Evolutionary conservation across 164 flowering plant genomes (phyloP), one percentile per base, ranked within the genome.

Genomic region (Umbellularia californica): DNA sequence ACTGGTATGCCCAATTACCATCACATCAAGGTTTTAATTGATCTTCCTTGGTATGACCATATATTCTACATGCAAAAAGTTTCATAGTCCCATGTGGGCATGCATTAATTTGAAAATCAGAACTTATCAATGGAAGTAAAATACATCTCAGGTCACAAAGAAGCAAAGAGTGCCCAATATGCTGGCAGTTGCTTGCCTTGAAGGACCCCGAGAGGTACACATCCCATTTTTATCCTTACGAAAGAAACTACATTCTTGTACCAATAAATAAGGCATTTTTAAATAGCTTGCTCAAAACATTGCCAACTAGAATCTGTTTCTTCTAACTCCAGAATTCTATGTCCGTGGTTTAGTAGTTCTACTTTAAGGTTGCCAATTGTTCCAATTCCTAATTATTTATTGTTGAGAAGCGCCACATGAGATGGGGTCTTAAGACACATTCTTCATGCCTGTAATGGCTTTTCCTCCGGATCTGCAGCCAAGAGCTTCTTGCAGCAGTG

Each of bases 81-180:
- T 55, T 15, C 60, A 55, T 20, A 55, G 60, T 15, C 60, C 19
- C 20, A 55, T 55, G 60, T 55, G 17, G 22, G 30, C 15, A 7
- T 25, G 28, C 41, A 62, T 50, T 6, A 33, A 19, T 7, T 62
- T 27, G 58, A 47, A 24, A 12, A 17, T 22, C 69, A 35, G 41
- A 69, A 70, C 17, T 70, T 71, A 15, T 24, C 25, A 67, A 41
- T 72, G 72, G 35, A 65, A 58, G 28, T 65, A 28, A 64, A 50
- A 23, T 20, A 71, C 65, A 11, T 14, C 70, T 22, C 79, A 92
- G 97, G 97, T 88, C 92, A 3, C 91, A 92, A 66, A 86, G 94
- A 87, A 90, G 97, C 82, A 87, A 85, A 75, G 97, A 92, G 76
- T 92, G 97, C 81, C 97, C 97, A 20, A 90, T 90, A 66, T 92